Conservation (phyloP, 2,329 filamentous ascomycete species). For the Coniochaeta sp. region DNA sequence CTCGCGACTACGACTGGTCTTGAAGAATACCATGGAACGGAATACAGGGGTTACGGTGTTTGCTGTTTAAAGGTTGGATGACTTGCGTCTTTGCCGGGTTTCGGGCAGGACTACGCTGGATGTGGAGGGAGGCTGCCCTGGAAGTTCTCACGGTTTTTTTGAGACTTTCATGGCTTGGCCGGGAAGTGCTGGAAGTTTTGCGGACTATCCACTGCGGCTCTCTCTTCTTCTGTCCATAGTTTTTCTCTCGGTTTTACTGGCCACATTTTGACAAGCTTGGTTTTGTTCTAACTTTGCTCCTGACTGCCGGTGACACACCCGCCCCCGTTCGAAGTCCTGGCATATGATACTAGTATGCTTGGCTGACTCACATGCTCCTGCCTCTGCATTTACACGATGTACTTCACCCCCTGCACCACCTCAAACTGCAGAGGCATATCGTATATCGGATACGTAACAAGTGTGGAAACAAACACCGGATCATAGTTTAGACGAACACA, state of each 20-base stretch:
- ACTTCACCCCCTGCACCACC: too few species aligned
- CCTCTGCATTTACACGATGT: too few species aligned
- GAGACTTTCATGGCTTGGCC: background rate
- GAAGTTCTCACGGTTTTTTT: background rate
- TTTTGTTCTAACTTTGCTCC: background rate
- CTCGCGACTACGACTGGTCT: too few species aligned
- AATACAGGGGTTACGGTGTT: background rate
- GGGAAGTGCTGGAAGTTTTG: background rate
- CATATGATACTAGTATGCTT: too few species aligned
- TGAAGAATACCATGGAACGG: constrained; percentile 1
- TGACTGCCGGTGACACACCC: too few species aligned
- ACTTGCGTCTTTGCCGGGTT: background rate
- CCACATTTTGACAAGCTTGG: background rate
- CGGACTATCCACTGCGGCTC: background rate
- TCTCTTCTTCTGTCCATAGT: background rate
- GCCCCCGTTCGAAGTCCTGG: too few species aligned
- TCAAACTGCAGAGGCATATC: too few species aligned
- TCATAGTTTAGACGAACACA: too few species aligned
- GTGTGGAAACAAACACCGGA: too few species aligned
- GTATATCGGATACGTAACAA: too few species aligned
- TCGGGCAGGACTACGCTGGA: background rate
- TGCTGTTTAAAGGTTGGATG: background rate
- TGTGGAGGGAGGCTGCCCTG: background rate
- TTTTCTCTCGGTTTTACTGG: background rate
- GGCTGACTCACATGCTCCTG: too few species aligned